Evolutionary conservation across 257 asterid species (phyloP).

Genomic region (Scutellaria baicalensis): DNA sequence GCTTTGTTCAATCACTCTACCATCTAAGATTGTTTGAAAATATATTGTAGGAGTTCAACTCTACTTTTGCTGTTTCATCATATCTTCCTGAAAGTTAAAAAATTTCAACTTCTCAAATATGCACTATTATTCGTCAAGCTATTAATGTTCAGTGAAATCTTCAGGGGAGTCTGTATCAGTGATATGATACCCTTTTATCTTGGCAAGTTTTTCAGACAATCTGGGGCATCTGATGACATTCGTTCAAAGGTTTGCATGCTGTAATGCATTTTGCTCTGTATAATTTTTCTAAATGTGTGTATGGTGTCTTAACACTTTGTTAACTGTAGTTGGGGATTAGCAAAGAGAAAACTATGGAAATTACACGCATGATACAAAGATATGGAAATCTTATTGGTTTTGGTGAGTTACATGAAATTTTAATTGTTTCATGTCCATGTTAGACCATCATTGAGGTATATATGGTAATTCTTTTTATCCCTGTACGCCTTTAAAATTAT

Average conservation of each 20-base stretch:
- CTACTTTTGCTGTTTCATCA: neutral
- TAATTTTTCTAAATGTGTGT: neutral
- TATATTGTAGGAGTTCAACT: neutral
- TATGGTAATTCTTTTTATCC: neutral
- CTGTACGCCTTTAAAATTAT: neutral
- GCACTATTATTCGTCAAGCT: neutral
- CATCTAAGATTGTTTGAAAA: neutral
- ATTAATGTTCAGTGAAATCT: too few relatives aligned
- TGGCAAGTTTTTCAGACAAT: slow-evolving; percentile 62
- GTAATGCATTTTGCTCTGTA: slow-evolving; percentile 2
- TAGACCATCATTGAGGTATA: neutral
- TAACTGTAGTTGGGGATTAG: slow-evolving; percentile 60
- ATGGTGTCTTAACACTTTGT: slow-evolving; percentile 13
- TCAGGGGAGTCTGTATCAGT: slow-evolving; percentile 90
- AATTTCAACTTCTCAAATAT: neutral
- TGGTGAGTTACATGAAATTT: slow-evolving; percentile 44
- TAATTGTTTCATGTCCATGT: neutral
- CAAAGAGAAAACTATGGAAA: slow-evolving; percentile 62
- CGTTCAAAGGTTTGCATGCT: slow-evolving; percentile 56
- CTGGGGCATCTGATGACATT: slow-evolving; percentile 66
- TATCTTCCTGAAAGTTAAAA: neutral
- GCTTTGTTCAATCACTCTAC: neutral
- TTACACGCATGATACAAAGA: slow-evolving; percentile 45
- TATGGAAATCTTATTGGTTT: slow-evolving; percentile 86
- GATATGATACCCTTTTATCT: slow-evolving; percentile 92